Evolutionary conservation across 129 eudicot genomes (phyloP).

Genomic region (Ambrosia trifida): DNA sequence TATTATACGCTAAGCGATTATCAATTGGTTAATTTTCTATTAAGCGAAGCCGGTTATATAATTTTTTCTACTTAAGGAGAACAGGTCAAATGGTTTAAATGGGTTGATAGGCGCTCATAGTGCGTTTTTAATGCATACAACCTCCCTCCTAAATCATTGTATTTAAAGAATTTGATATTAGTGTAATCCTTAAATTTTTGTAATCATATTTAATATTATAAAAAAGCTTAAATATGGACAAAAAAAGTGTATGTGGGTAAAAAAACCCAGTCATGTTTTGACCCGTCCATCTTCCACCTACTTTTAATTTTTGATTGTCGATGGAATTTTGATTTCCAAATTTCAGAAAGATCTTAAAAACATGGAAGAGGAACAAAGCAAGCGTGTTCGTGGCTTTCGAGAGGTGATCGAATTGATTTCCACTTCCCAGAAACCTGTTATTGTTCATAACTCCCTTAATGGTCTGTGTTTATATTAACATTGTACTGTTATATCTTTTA

Average conservation of each 20-base stretch:
- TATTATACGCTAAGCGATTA: slow-evolving; percentile 16
- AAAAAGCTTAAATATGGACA: neutral
- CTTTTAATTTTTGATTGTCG: neutral
- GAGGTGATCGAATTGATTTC: slow-evolving; percentile 97
- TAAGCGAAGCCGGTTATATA: neutral
- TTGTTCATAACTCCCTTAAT: slow-evolving; percentile 86
- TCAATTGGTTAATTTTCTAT: neutral
- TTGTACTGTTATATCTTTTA: slow-evolving; percentile 17
- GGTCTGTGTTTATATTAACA: slow-evolving; percentile 50
- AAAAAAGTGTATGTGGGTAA: neutral
- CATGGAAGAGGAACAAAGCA: slow-evolving; percentile 69
- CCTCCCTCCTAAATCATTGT: neutral
- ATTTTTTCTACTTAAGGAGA: neutral
- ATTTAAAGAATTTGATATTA: neutral
- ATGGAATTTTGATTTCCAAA: slow-evolving; percentile 12
- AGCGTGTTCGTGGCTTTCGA: slow-evolving; percentile 72
- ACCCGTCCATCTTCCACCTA: neutral
- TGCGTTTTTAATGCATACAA: neutral
- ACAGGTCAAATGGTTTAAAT: neutral
- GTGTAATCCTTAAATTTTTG: neutral
- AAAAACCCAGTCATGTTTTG: neutral
- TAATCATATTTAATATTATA: neutral
- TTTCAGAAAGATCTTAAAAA: slow-evolving; percentile 60
- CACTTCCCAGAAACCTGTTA: slow-evolving; percentile 79
- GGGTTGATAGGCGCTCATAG: neutral